A percentile compares a stretch with the other conserved stretches of the same genome.
These are phyloP conservation scores for Acanthamoeba triangularis DNA, from an alignment of 208 protist species.

Conservation along the genomic window DNA sequence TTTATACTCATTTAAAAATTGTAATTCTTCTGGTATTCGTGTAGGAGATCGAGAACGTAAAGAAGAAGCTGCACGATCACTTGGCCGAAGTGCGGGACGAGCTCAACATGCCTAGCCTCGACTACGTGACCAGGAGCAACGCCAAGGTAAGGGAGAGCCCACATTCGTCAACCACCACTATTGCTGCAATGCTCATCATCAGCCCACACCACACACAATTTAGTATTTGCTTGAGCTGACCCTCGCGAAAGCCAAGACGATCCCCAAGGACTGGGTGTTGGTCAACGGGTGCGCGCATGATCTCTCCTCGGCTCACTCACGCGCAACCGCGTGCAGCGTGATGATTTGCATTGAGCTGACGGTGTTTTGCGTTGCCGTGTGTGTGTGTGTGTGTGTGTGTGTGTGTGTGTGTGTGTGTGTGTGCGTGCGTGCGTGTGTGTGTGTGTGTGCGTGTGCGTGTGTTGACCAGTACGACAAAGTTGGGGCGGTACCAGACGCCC, in stretches of 20 bases:
- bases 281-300: conserved; percentile 22
- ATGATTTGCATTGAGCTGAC: not conserved
- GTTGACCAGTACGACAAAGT: conserved; percentile 21
- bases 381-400: not conserved
- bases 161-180: too few species aligned
- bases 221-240: conserved; percentile 75
- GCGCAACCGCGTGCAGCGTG: too few species aligned
- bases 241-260: conserved; percentile 45
- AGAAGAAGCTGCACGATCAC: conserved; percentile 52
- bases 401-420: too few species aligned
- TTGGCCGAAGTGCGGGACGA: conserved; percentile 45
- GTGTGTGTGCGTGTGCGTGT: too few species aligned
- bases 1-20: too few species aligned
- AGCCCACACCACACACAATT: not conserved
- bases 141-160: conserved; percentile 53
- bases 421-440: too few species aligned
- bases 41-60: conserved; percentile 57
- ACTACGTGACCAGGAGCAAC: conserved; percentile 65
- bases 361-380: not conserved
- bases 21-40: too few species aligned
- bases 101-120: conserved; percentile 26
- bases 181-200: not conserved
- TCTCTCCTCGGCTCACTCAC: not conserved
- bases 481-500: conserved; percentile 70
- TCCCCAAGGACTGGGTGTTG: conserved; percentile 71